These are phyloP conservation scores for Trichoderma orchidacearum DNA, from an alignment of 495 filamentous ascomycete species.

Conservation along the genomic window DNA sequence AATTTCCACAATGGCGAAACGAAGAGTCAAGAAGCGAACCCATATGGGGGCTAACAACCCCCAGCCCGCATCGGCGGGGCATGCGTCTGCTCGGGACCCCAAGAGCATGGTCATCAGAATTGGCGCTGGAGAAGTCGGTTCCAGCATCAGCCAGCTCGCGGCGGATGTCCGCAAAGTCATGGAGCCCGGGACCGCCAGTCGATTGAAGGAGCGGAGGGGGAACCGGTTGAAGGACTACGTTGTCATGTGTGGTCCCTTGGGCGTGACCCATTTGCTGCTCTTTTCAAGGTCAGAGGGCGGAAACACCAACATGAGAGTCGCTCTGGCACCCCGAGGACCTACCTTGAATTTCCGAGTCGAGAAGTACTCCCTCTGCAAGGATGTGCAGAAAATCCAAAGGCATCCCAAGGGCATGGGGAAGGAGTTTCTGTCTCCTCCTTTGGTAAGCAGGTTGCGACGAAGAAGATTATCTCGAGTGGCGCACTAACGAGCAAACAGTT, in stretches of 20 bases:
- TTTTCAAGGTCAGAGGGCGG: slow-evolving; percentile 84
- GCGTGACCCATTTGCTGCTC: slow-evolving; percentile 85
- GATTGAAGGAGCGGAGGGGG: slow-evolving; percentile 75
- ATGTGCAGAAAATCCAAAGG: slow-evolving; percentile 67
- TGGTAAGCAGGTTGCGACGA: slow-evolving; percentile 32
- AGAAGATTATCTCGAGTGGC: not conserved
- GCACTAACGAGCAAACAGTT: slow-evolving; percentile 35
- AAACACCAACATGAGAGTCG: slow-evolving; percentile 84
- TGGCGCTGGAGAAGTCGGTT: slow-evolving; percentile 84
- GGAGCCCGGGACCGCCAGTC: slow-evolving; percentile 84
- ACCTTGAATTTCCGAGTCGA: slow-evolving; percentile 94
- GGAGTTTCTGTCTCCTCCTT: slow-evolving; percentile 67
- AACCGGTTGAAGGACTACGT: slow-evolving; percentile 90
- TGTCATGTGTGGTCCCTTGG: slow-evolving; percentile 88
- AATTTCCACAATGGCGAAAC: slow-evolving; percentile 53
- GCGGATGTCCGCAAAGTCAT: slow-evolving; percentile 86
- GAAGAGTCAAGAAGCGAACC: slow-evolving; percentile 79
- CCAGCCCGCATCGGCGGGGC: slow-evolving; percentile 19
- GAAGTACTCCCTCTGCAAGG: slow-evolving; percentile 86
- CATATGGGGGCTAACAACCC: slow-evolving; percentile 61
- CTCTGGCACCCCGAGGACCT: slow-evolving; percentile 78
- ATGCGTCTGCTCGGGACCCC: slow-evolving; percentile 45
- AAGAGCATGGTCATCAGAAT: slow-evolving; percentile 98
- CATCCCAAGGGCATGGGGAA: slow-evolving; percentile 70
- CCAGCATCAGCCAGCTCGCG: slow-evolving; percentile 81